phyloP scores from a whole-genome alignment of 2,329 filamentous ascomycete genomes.

The Capronia coronata region DNA sequence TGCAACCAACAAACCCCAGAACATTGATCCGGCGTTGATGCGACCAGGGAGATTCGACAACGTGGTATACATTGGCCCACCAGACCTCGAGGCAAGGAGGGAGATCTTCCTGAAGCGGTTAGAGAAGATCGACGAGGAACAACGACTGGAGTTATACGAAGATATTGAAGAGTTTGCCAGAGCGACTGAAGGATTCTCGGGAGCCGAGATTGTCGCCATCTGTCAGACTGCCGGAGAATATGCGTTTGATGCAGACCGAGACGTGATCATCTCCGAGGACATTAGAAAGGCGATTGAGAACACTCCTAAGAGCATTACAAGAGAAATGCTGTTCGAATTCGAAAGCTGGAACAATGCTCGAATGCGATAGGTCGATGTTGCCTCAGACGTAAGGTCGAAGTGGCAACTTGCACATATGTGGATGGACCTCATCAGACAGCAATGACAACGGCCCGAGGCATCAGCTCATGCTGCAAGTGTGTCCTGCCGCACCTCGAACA shows the following conservation, averaged over 20 bases:
- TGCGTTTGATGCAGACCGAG: conserved; percentile 44
- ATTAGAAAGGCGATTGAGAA: conserved; percentile 40
- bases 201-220: conserved; percentile 69
- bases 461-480: no score
- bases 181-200: conserved; percentile 70
- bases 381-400: no score
- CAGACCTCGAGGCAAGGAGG: conserved; percentile 63
- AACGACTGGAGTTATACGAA: conserved; percentile 57
- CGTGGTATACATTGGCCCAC: conserved; percentile 78
- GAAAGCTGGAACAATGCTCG: conserved; percentile 24
- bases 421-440: no score
- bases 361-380: conserved; percentile 12
- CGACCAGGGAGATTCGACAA: conserved; percentile 80
- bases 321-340: conserved; percentile 23
- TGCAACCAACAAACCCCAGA: conserved; percentile 84
- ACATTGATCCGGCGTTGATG: conserved; percentile 77
- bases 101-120: conserved; percentile 69
- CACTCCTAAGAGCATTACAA: conserved; percentile 26
- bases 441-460: no score
- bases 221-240: conserved; percentile 48
- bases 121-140: conserved; percentile 46
- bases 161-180: conserved; percentile 50
- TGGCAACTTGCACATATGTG: no score
- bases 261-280: conserved; percentile 40
- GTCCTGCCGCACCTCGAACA: no score